Evolutionary conservation across 345 rosid species (phyloP).

Genomic region (Bruguiera sexangula): DNA sequence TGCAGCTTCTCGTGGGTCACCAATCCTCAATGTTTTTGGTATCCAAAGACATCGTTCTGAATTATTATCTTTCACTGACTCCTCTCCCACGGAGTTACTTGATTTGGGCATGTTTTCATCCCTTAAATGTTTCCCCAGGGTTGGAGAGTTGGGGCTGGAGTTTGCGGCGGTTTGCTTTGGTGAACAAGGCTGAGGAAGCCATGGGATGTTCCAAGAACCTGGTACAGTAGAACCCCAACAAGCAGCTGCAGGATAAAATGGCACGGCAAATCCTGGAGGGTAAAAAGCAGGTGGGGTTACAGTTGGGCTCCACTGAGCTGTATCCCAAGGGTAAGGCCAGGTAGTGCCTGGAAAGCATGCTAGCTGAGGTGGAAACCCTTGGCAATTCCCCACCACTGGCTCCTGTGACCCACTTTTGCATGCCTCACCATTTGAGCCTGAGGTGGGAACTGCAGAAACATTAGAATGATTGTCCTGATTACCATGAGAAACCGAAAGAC

Average conservation of each 20-base stretch:
- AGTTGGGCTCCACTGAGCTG: conserved; percentile 48
- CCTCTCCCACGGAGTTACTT: conserved; percentile 32
- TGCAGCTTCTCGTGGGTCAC: conserved; percentile 83
- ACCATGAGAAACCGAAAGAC: conserved; percentile 33
- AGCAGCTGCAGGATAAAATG: conserved; percentile 56
- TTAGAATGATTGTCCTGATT: conserved; percentile 26
- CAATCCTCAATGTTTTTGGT: conserved; percentile 83
- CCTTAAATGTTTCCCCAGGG: conserved; percentile 85
- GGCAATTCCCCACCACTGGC: conserved; percentile 24
- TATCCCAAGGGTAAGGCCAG: conserved; percentile 58
- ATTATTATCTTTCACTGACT: conserved; percentile 39
- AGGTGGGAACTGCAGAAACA: conserved; percentile 25
- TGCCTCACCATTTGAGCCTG: conserved; percentile 30
- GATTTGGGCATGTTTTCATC: conserved; percentile 47
- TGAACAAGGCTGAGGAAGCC: conserved; percentile 71
- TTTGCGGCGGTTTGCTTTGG: conserved; percentile 34
- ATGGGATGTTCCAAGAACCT: conserved; percentile 58
- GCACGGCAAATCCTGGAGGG: conserved; percentile 55
- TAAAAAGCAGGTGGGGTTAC: conserved; percentile 42
- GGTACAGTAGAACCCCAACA: conserved; percentile 74
- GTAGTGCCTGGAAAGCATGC: conserved; percentile 52
- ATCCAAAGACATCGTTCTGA: conserved; percentile 65
- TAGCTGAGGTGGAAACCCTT: conserved; percentile 41
- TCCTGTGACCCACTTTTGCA: conserved; percentile 32
- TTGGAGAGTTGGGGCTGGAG: conserved; percentile 71